Evolutionary conservation across 2,329 filamentous ascomycete species (phyloP), one percentile per base, ranked within the genome.

Genomic region (Rachicladosporium sp.): DNA sequence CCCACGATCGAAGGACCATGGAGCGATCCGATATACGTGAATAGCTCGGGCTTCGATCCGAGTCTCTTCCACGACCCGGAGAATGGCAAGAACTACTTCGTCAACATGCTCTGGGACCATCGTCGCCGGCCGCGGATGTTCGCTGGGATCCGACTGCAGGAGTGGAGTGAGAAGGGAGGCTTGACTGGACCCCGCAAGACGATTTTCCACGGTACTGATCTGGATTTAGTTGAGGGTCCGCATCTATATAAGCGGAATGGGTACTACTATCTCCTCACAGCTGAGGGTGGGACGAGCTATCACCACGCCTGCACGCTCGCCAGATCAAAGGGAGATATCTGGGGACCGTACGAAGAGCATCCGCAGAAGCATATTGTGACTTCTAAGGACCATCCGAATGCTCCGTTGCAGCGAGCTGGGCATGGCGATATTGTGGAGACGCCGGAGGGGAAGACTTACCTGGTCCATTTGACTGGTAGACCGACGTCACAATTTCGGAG

Each of bases 311-410:
- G 70, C 49, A 80, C 76, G 21, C 66, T 82, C 2, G 59, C 63
- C 37, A 64, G 71, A 60, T 77, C 43, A 64, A 71, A 37, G 63
- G 23, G 23, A 6, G 63, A 39, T 48, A 68, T 53, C 54, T 76
- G 73, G 63, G 78, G 78, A 2, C 76, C 77, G 0, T 82, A 79
- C 56, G 71, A 78, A 48, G 55, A 67, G 1, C 74, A 76, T 30
- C 74, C 76, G 0, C 33, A 42, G 21, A 73, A 75, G 40, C 65
- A 76, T 34, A 65, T 81, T 32, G 58, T 79, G 34, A 71, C 61
- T 3, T 42, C 40, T 9, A 42, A 42, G 21, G 71, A 71, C 39
- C 66, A 66, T 0, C 54, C 61, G 0, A 55, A 64, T 3, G 67
- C 70, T 33, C 66, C 67, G 39, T 61, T 75, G 8, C 64, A 72